Base-by-base conservation (phyloP, 2,329 filamentous ascomycete species). In the Cladosporium phlei region DNA sequence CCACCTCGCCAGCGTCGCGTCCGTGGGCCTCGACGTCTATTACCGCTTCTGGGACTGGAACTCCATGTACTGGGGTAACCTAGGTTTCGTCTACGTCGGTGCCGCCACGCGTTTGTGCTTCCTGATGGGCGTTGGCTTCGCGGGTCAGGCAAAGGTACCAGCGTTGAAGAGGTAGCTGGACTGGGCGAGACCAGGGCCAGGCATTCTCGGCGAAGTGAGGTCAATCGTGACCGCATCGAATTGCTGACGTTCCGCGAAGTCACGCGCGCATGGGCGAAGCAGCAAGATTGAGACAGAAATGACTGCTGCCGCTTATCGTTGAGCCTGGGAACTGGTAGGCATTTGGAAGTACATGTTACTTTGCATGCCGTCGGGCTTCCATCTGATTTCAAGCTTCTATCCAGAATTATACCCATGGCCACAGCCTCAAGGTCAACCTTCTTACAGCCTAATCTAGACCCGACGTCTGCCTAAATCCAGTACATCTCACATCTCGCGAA, bases 1-100 rank as follows among this genome's bases (percentile, higher is more conserved):
- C 3, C 86, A 90, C 64, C 67, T 90, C 46, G 86, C 82, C 65
- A 80, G 80, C 27, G 74, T 89, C 49, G 68, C 71, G 27, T 69
- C 69, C 21, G 69, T 85, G 22, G 33, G 44, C n/a, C 20, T 17
- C 16, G 66, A 69, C 7, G 70, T 87, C 40, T 63, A 67, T 53
- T 63, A 59, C 54, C 43, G 57, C 33, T 54, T 66, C 49, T 60
- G 60, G 58, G 49, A 55, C 6, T 67, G 64, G 64, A 65, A 65
- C 46, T 52, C 55, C 6, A 63, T 69, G 54, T 59, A 61, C 39
- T 64, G 60, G 60, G 64, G 63, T 4, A 60, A 61, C 42, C 40
- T 61, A 19, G 64, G 61, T 3, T 66, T 67, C 46, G 65, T 67
- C 17, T 67, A 67, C 35, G 53, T 64, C 4, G 65, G 64, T 7